A percentile compares a stretch with the other conserved stretches of the same genome.
Conservation (phyloP, 1,139 yeast species). For the Kazachstania sp. region DNA sequence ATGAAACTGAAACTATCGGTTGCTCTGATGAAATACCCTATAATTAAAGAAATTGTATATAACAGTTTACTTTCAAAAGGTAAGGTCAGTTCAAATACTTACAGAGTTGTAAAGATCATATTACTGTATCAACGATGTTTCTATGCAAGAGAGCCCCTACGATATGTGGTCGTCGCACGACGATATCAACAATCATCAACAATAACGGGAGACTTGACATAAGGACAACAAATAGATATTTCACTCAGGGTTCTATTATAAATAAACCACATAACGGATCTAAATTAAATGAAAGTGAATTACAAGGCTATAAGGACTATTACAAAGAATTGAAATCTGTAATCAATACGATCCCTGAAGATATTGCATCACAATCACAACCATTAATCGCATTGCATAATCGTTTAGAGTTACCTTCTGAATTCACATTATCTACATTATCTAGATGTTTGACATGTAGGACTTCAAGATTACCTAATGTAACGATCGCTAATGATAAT, state of each 20-base stretch:
- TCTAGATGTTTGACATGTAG: constrained; percentile 69
- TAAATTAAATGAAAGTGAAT: constrained; percentile 6
- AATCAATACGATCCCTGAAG: constrained; percentile 33
- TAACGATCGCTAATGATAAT: not conserved
- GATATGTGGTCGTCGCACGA: not conserved
- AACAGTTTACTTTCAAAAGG: no score
- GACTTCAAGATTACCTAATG: constrained; percentile 30
- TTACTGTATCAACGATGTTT: no score
- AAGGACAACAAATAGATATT: not conserved
- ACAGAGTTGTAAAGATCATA: no score
- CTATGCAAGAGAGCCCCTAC: no score
- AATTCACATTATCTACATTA: constrained; percentile 55
- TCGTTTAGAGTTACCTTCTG: constrained; percentile 53
- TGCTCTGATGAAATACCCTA: no score
- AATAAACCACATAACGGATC: not conserved
- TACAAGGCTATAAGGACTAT: constrained; percentile 21
- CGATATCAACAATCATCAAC: not conserved
- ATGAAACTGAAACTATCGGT: no score
- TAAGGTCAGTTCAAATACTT: no score
- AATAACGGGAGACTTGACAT: not conserved
- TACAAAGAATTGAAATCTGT: constrained; percentile 17
- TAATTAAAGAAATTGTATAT: no score
- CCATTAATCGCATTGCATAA: constrained; percentile 72
- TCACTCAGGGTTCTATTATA: not conserved
- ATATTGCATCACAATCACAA: constrained; percentile 50